Evolutionary conservation across 179 eudicot species (phyloP).

Genomic region (Actinidia polygama): DNA sequence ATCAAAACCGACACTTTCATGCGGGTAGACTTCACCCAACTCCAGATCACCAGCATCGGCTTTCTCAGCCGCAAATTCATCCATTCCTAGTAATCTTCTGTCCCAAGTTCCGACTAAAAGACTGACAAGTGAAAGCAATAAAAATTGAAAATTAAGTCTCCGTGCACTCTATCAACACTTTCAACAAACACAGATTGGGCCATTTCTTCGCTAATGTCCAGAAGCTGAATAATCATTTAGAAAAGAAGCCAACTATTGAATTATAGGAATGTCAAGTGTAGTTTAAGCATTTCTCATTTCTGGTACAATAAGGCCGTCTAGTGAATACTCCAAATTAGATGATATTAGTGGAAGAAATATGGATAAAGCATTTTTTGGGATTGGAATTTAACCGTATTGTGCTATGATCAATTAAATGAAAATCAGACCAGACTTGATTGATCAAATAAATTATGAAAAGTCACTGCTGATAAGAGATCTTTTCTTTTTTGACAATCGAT

Average conservation of each 20-base stretch:
- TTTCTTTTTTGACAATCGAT: too few species aligned
- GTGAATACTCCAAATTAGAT: background rate
- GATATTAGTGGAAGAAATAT: background rate
- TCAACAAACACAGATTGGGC: too few species aligned
- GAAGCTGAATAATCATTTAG: too few species aligned
- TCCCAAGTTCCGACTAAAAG: constrained; percentile 4
- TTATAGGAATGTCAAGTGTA: too few species aligned
- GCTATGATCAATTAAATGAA: too few species aligned
- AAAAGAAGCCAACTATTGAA: too few species aligned
- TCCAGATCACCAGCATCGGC: constrained; percentile 24
- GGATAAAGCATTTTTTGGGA: background rate
- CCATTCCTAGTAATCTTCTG: constrained; percentile 28
- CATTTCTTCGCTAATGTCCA: too few species aligned
- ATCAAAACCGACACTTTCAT: constrained; percentile 31
- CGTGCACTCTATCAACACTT: background rate
- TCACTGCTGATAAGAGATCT: too few species aligned
- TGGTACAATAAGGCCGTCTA: too few species aligned
- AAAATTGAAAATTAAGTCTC: background rate
- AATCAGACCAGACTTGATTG: background rate
- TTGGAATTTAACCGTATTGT: background rate
- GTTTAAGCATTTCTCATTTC: too few species aligned
- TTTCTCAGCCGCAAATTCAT: constrained; percentile 13
- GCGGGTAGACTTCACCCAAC: constrained; percentile 15
- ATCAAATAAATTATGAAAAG: background rate
- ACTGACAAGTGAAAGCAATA: constrained; percentile 14